A percentile compares a stretch with the other conserved stretches of the same genome.
Evolutionary conservation across 495 filamentous ascomycete genomes (phyloP).

Genomic region (Daldinia loculata): DNA sequence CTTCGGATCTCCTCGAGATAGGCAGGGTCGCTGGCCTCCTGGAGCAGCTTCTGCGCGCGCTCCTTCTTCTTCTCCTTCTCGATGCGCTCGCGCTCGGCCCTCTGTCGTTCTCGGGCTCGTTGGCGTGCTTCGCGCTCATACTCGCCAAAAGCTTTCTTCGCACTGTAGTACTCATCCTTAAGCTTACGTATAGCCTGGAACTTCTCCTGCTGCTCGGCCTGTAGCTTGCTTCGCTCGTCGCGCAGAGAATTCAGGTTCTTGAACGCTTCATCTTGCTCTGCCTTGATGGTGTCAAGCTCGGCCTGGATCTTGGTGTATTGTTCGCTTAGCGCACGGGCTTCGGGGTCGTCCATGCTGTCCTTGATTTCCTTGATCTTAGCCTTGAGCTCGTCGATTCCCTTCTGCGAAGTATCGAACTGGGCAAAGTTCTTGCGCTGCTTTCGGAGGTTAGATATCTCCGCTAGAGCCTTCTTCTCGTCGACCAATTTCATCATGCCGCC

Average conservation of each 20-base stretch:
- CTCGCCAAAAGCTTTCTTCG: conserved; percentile 76
- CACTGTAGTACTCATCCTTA: conserved; percentile 84
- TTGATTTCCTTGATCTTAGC: conserved; percentile 83
- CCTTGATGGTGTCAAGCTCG: conserved; percentile 88
- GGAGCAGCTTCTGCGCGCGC: conserved; percentile 82
- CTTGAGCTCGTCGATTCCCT: conserved; percentile 84
- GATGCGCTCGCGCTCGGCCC: conserved; percentile 75
- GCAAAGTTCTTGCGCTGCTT: conserved; percentile 92
- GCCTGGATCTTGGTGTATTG: conserved; percentile 80
- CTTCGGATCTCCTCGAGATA: conserved; percentile 91
- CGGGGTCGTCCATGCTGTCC: conserved; percentile 90
- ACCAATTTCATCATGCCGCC: conserved; percentile 89
- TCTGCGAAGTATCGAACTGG: conserved; percentile 80
- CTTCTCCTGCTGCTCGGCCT: conserved; percentile 84
- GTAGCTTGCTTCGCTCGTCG: conserved; percentile 85
- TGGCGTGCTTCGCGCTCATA: conserved; percentile 83
- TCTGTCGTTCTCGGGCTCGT: conserved; percentile 64
- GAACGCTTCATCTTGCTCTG: conserved; percentile 86
- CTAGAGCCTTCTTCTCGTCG: conserved; percentile 93
- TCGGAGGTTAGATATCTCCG: conserved; percentile 80
- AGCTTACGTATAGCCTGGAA: conserved; percentile 78
- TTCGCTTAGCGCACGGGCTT: conserved; percentile 85
- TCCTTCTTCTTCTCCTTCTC: conserved; percentile 87
- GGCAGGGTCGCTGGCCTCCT: conserved; percentile 88
- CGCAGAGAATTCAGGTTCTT: conserved; percentile 85